Conservation (phyloP, 2,329 filamentous ascomycete genomes). For the Aspergillus sp. region DNA sequence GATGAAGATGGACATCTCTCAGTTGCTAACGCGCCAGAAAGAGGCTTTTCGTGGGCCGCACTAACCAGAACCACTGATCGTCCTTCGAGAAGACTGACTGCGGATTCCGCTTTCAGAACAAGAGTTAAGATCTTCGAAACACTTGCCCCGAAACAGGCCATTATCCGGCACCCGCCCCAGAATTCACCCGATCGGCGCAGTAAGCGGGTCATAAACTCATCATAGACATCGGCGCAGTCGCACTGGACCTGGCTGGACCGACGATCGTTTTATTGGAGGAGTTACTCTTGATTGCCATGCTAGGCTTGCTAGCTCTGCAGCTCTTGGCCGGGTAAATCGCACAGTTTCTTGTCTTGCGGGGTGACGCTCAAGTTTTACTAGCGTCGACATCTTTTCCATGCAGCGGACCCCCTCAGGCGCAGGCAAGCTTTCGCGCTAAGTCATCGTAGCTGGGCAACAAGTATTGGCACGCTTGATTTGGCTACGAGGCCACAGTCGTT, state of each 20-base stretch:
- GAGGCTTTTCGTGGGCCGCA: neutral
- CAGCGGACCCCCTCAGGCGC: neutral
- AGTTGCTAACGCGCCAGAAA: neutral
- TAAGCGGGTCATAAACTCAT: neutral
- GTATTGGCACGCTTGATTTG: neutral
- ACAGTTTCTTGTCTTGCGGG: constrained; percentile 1
- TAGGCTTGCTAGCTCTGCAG: neutral
- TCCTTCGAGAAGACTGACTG: neutral
- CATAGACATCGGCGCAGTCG: neutral
- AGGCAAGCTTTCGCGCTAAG: neutral
- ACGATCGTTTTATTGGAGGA: neutral
- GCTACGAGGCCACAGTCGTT: neutral
- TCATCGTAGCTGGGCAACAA: neutral
- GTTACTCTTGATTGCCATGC: constrained; percentile 4
- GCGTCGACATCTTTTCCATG: neutral
- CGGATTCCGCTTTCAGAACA: neutral
- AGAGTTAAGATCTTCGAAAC: neutral
- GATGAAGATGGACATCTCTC: neutral
- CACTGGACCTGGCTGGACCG: neutral
- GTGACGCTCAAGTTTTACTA: constrained; percentile 2
- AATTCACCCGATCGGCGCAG: neutral
- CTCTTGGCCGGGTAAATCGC: neutral
- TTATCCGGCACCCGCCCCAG: constrained; percentile 3
- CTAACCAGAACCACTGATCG: neutral
- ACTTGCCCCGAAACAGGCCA: neutral